These are phyloP conservation scores for Colletotrichum paranaense DNA, from an alignment of 2,329 filamentous ascomycete genomes.

Conservation along the genomic window DNA sequence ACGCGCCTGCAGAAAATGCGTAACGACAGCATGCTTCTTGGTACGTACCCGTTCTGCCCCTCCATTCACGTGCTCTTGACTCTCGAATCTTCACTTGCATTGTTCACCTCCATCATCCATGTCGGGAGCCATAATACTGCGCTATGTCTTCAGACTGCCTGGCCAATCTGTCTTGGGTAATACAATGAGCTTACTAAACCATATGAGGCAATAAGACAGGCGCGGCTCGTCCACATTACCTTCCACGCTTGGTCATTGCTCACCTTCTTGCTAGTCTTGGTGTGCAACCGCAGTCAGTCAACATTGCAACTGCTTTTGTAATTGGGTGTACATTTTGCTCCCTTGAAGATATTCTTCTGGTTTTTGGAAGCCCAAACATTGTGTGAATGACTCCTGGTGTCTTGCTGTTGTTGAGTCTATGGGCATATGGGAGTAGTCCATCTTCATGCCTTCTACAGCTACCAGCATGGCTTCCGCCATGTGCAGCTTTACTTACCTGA, in stretches of 20 bases:
- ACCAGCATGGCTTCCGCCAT: too few relatives aligned
- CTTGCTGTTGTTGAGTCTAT: too few relatives aligned
- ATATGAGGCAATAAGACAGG: background rate
- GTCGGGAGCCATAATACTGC: background rate
- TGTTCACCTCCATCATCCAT: background rate
- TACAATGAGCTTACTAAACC: background rate
- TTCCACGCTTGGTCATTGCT: too few relatives aligned
- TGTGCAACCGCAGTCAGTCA: too few relatives aligned
- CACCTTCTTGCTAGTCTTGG: too few relatives aligned
- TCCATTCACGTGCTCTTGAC: constrained; percentile 29
- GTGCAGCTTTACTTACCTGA: too few relatives aligned
- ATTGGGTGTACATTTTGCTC: too few relatives aligned
- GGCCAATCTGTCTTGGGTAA: background rate
- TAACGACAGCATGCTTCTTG: background rate
- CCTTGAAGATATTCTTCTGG: rapidly evolving
- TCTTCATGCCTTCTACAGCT: too few relatives aligned
- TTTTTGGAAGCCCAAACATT: rapidly evolving
- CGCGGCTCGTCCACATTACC: too few relatives aligned
- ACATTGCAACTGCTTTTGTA: too few relatives aligned
- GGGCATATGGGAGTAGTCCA: too few relatives aligned
- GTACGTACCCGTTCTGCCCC: constrained; percentile 24
- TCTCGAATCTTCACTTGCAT: background rate
- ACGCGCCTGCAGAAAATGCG: constrained; percentile 1
- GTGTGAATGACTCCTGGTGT: too few relatives aligned
- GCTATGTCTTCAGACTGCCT: background rate